Base-by-base conservation (phyloP, 805 yeast species). In the Pichia phayaonensis region DNA sequence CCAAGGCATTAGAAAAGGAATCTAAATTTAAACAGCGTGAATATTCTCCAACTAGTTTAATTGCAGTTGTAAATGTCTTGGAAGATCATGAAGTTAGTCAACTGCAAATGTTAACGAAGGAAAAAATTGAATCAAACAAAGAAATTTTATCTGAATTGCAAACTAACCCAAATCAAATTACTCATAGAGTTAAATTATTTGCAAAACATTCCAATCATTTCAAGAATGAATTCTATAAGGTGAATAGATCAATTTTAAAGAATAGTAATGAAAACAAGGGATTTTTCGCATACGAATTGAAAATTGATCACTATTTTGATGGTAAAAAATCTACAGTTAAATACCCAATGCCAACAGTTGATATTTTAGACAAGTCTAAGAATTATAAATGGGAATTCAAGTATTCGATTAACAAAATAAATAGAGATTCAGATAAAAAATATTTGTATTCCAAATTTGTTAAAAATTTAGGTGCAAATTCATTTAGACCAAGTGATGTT, bases 271-370 rank as follows among this genome's bases (percentile, higher is more conserved):
- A 56, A 13, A 45, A 53, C 1, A 44, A 54, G 18, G 56, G 54
- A 21, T 50, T 54, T 23, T 55, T 68, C 44, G 79, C 79, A 15
- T 73, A 70, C 55, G 65, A 66, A 40, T 54, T 77, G 11, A 55
- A 54, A 7, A 64, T 71, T 0, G 59, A 64, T 11, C 74, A 74
- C 56, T 56, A 52, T 24, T 67, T 72, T 49, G 63, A 71, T 45
- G 72, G 66, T n/a, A 48, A 59, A n/a, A 55, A 46, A 16, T 55
- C 53, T 13, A 45, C 50, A 6, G 53, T 43, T 10, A 45, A 40
- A n/a, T 55, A 63, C 44, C 70, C 71, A 22, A 59, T 64, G 1
- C 71, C 71, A 18, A 53, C 65, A 1, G 18, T 64, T 16, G 60
- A 56, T 1, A 54, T 63, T 21, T n/a, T 65, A 4, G 59, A 61